Percentiles rank a stretch among this genome's conserved stretches.
These are phyloP conservation scores for Alternaria sp. DNA, from an alignment of 2,329 filamentous ascomycete genomes.

Conservation along the genomic window DNA sequence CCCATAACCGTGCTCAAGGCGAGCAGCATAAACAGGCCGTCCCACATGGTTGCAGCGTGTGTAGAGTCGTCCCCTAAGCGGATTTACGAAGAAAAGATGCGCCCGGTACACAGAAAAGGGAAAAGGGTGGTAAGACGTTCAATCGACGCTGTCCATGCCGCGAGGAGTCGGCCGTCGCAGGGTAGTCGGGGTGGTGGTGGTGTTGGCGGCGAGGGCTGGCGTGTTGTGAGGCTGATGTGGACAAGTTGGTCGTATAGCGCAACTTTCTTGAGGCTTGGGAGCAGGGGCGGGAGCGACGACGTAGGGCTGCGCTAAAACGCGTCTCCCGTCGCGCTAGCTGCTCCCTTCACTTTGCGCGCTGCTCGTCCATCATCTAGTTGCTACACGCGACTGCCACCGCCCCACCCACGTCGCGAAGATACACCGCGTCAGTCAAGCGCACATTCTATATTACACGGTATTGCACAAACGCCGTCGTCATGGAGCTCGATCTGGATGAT, in stretches of 20 bases:
- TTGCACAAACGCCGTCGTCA: slow-evolving; percentile 3
- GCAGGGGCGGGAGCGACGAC: slow-evolving; percentile 13
- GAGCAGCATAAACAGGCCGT: slow-evolving; percentile 70
- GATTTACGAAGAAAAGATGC: slow-evolving; percentile 20
- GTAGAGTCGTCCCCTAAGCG: slow-evolving; percentile 15
- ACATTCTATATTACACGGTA: not conserved
- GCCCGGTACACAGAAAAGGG: slow-evolving; percentile 20
- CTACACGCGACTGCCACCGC: not conserved
- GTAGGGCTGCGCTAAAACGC: slow-evolving; percentile 34
- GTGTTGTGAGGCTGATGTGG: slow-evolving; percentile 2
- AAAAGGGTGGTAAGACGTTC: slow-evolving; percentile 11
- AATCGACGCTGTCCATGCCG: slow-evolving; percentile 27
- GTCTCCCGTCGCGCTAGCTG: slow-evolving; percentile 29
- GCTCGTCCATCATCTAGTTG: not conserved
- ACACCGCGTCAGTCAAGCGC: not conserved
- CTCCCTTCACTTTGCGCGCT: slow-evolving; percentile 20
- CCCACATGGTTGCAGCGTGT: slow-evolving; percentile 55
- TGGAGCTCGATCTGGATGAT: slow-evolving; percentile 39
- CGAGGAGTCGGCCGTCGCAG: slow-evolving; percentile 2
- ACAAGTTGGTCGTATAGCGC: slow-evolving; percentile 9
- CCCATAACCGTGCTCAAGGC: slow-evolving; percentile 70
- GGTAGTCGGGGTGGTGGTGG: slow-evolving; percentile 1
- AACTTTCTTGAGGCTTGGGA: slow-evolving; percentile 17
- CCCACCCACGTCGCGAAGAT: not conserved
- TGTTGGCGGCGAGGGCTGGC: slow-evolving; percentile 8